Evolutionary conservation across 2,329 filamentous ascomycete genomes (phyloP).

Genomic region (Neurospora sp.): DNA sequence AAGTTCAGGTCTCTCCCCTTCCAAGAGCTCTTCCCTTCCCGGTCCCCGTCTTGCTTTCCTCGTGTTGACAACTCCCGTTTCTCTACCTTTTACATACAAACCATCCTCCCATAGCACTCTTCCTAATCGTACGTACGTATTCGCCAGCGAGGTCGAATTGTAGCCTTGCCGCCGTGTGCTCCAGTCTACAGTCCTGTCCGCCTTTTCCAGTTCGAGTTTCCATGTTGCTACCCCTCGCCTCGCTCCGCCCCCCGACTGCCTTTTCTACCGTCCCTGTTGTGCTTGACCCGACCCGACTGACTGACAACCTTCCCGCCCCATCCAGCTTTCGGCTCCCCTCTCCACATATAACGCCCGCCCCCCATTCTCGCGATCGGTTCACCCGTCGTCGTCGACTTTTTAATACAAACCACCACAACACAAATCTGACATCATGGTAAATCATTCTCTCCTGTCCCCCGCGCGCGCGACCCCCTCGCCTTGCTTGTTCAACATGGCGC

Average conservation of each 20-base stretch:
- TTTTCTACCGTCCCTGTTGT: neutral
- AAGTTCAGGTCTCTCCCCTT: neutral
- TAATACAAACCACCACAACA: neutral
- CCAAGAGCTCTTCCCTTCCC: neutral
- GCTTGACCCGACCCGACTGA: neutral
- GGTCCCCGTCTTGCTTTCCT: neutral
- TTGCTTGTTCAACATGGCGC: slow-evolving; percentile 1
- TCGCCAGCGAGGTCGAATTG: neutral
- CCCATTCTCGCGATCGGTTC: neutral
- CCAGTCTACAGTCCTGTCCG: neutral
- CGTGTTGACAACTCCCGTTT: neutral
- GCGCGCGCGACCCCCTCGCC: neutral
- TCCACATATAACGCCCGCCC: neutral
- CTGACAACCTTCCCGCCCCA: neutral
- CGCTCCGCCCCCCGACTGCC: neutral
- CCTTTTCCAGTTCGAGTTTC: neutral
- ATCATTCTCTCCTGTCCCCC: neutral
- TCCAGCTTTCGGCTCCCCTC: neutral
- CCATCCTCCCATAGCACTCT: neutral
- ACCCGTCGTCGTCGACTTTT: neutral
- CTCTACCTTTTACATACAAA: neutral
- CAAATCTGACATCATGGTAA: slow-evolving; percentile 14
- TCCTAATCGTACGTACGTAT: neutral
- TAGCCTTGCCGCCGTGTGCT: neutral
- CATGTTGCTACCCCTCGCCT: neutral